Base-by-base conservation (phyloP, 352 stramenopile genomes). In the Phytopythium ostracodes region DNA sequence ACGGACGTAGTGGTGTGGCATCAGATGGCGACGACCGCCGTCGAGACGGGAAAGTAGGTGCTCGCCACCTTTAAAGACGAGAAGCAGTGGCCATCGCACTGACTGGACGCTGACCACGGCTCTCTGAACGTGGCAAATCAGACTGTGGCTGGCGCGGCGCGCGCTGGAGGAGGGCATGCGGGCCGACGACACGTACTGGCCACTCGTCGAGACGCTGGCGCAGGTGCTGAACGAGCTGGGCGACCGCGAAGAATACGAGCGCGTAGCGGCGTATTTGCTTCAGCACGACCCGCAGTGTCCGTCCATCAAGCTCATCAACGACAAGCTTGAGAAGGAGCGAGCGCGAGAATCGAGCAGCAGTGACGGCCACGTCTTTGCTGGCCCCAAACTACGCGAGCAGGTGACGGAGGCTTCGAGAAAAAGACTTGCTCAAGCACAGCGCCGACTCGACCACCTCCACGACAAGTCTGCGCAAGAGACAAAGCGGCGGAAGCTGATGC, bases 1-100 rank as follows among this genome's bases (percentile, higher is more conserved):
- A 88, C 83, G 20, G 83, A 92, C 63, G 83, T 88, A n/a, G 65
- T 90, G 11, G 81, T 92, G 31, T 92, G 83, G 83, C 82, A 68
- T 59, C 76, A 92, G 40, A 84, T 91, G 79, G 80, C 70, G 6
- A 76, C 73, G 22, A 71, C 77, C 2, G 81, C 83, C 2, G 49
- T 89, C 9, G 79, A 80, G 36, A 92, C 77, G 10, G 79, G 77
- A 18, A 80, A 83, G 68, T 83, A 65, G 5, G 70, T 60, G 18
- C 5, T 31, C 11, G 2, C 46, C 12, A 8, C 24, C 2, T 33
- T 31, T 12, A 15, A 6, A 54, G 2, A n/a, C 14, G 27, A 27
- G 29, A 1, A 4, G 17, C 18, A 11, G 6, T n/a, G 51, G 2
- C 43, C 17, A 2, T 14, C 10, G 33, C 10, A 38, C 33, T 38